Conservation (phyloP, 345 rosid genomes). For the Ailanthus altissimus region DNA sequence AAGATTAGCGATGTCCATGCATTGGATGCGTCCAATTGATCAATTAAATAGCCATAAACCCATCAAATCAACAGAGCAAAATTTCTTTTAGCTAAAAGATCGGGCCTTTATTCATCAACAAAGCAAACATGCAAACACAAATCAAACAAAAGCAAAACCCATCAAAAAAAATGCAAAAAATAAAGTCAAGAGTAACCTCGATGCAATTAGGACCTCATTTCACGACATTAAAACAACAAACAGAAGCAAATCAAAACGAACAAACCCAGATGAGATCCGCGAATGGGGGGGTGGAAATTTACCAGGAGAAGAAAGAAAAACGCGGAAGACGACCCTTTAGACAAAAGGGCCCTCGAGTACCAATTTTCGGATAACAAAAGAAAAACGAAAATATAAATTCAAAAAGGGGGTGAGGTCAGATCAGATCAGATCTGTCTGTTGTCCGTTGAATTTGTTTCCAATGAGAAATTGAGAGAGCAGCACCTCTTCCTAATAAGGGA, state of each 20-base stretch:
- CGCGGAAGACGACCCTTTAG: conserved; percentile 27
- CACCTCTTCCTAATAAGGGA: not conserved
- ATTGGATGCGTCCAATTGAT: not conserved
- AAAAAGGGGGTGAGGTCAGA: not conserved
- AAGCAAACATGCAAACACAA: not conserved
- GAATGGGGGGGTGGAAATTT: conserved; percentile 3
- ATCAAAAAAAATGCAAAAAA: not conserved
- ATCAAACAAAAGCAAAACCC: not conserved
- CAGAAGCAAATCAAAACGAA: not conserved
- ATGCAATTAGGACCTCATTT: not conserved
- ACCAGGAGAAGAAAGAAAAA: conserved; percentile 14
- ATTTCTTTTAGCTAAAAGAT: not conserved
- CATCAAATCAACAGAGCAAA: not conserved
- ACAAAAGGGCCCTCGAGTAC: conserved; percentile 24
- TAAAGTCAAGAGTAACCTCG: not conserved
- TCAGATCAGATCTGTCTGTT: conserved; percentile 6
- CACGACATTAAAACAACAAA: not conserved
- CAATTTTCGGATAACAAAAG: conserved; percentile 10
- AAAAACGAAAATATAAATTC: not conserved
- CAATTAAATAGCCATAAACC: not conserved
- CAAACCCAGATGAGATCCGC: conserved; percentile 1
- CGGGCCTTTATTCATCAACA: not conserved
- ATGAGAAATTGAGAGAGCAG: not conserved
- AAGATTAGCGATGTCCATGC: not conserved
- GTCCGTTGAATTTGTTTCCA: not conserved